phyloP scores from a whole-genome alignment of 2,329 filamentous ascomycete genomes.

The Cercospora sojina region DNA sequence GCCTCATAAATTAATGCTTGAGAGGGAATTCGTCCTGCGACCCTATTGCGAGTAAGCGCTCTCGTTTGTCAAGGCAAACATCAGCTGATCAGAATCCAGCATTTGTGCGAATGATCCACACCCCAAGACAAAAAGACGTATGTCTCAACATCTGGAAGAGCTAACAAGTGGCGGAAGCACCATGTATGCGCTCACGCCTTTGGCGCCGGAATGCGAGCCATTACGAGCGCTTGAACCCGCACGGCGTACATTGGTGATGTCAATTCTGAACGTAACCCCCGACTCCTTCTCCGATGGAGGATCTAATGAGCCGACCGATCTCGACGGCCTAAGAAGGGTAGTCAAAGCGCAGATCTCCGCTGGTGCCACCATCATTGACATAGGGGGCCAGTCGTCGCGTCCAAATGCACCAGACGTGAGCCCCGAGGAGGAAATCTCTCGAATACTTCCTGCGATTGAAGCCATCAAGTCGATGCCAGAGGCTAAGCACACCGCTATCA shows the following conservation, averaged over 20 bases:
- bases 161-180: conserved; percentile 35
- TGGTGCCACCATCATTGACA: conserved; percentile 82
- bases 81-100: conserved; percentile 8
- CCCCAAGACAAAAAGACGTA: conserved; percentile 29
- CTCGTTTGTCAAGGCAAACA: background rate
- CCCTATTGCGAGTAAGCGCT: conserved; percentile 71
- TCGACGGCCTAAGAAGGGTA: conserved; percentile 54
- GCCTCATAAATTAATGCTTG: conserved; percentile 80
- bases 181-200: conserved; percentile 43
- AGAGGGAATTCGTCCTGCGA: conserved; percentile 89
- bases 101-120: background rate
- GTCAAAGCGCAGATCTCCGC: conserved; percentile 62
- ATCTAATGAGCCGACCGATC: conserved; percentile 52
- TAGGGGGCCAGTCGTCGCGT: conserved; percentile 90
- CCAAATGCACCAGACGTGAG: conserved; percentile 70
- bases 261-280: conserved; percentile 89
- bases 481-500: conserved; percentile 66
- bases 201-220: conserved; percentile 47
- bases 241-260: conserved; percentile 78
- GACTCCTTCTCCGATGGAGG: conserved; percentile 97
- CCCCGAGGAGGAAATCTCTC: conserved; percentile 69
- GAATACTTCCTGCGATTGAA: conserved; percentile 76
- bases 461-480: conserved; percentile 68
- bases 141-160: conserved; percentile 39
- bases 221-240: conserved; percentile 58